Evolutionary conservation across 805 yeast species (phyloP).

Genomic region (Brettanomyces nanus): DNA sequence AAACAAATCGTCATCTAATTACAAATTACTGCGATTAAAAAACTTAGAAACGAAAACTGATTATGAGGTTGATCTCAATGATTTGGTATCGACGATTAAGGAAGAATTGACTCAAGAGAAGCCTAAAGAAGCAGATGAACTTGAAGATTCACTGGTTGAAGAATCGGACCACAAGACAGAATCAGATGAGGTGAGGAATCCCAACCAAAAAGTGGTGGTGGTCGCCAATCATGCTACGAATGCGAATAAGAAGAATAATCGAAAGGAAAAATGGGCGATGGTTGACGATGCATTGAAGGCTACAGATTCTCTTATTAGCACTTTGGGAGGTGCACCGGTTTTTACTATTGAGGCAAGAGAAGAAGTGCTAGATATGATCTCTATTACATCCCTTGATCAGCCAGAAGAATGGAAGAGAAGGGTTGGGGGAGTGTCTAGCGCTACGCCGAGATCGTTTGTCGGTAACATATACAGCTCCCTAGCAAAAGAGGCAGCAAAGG

Average conservation of each 20-base stretch:
- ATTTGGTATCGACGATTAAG: conserved; percentile 41
- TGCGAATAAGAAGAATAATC: conserved; percentile 66
- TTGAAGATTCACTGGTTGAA: background rate
- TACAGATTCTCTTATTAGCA: conserved; percentile 43
- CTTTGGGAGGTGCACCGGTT: conserved; percentile 60
- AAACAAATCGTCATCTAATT: conserved; percentile 32
- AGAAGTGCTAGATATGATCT: conserved; percentile 78
- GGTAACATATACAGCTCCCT: conserved; percentile 64
- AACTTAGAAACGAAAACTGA: conserved; percentile 56
- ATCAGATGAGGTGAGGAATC: conserved; percentile 1
- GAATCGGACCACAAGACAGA: background rate
- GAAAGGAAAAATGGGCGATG: conserved; percentile 65
- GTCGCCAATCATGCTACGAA: conserved; percentile 78
- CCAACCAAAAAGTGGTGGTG: conserved; percentile 47
- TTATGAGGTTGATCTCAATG: conserved; percentile 64
- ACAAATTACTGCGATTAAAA: conserved; percentile 69
- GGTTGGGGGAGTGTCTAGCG: conserved; percentile 73
- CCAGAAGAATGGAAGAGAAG: conserved; percentile 80
- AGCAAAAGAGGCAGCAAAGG: conserved; percentile 62
- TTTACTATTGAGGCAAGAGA: conserved; percentile 74
- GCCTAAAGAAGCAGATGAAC: background rate
- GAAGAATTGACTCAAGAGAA: conserved; percentile 10
- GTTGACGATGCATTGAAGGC: conserved; percentile 69
- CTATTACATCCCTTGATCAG: conserved; percentile 64
- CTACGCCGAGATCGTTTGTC: conserved; percentile 76